These are phyloP conservation scores for Polychaeton citri DNA, from an alignment of 2,329 filamentous ascomycete species.

Conservation along the genomic window DNA sequence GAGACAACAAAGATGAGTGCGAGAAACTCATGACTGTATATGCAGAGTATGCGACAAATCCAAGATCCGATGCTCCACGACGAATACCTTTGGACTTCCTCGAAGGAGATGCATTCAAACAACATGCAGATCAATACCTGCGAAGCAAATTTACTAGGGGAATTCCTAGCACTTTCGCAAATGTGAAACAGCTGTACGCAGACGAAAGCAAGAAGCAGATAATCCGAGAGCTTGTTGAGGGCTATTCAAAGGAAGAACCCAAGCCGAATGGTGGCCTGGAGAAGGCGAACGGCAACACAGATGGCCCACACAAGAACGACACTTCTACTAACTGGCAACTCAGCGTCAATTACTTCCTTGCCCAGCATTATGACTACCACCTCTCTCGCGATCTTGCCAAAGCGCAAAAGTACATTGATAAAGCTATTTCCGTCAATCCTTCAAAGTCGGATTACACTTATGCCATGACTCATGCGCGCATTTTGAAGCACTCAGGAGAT, in stretches of 20 bases:
- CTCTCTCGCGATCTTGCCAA: slow-evolving; percentile 72
- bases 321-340: slow-evolving; percentile 51
- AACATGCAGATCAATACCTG: slow-evolving; percentile 67
- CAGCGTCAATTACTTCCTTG: slow-evolving; percentile 81
- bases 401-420: slow-evolving; percentile 70
- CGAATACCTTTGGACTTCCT: slow-evolving; percentile 85
- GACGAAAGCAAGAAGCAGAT: slow-evolving; percentile 64
- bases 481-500: slow-evolving; percentile 83
- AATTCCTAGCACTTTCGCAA: slow-evolving; percentile 90
- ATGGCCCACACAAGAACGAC: slow-evolving; percentile 32
- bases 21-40: slow-evolving; percentile 68
- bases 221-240: slow-evolving; percentile 62
- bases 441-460: slow-evolving; percentile 83
- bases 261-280: slow-evolving; percentile 15
- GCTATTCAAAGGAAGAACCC: slow-evolving; percentile 46
- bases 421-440: slow-evolving; percentile 65
- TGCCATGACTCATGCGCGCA: slow-evolving; percentile 87
- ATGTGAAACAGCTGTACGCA: slow-evolving; percentile 83
- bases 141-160: slow-evolving; percentile 79
- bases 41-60: slow-evolving; percentile 69
- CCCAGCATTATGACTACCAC: slow-evolving; percentile 92
- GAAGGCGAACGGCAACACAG: slow-evolving; percentile 16
- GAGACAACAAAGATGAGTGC: slow-evolving; percentile 47
- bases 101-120: slow-evolving; percentile 64
- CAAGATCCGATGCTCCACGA: slow-evolving; percentile 71